A percentile compares a stretch with the other conserved stretches of the same genome.
phyloP scores from a whole-genome alignment of 2,329 filamentous ascomycete species.

The Huntiella decipiens region DNA sequence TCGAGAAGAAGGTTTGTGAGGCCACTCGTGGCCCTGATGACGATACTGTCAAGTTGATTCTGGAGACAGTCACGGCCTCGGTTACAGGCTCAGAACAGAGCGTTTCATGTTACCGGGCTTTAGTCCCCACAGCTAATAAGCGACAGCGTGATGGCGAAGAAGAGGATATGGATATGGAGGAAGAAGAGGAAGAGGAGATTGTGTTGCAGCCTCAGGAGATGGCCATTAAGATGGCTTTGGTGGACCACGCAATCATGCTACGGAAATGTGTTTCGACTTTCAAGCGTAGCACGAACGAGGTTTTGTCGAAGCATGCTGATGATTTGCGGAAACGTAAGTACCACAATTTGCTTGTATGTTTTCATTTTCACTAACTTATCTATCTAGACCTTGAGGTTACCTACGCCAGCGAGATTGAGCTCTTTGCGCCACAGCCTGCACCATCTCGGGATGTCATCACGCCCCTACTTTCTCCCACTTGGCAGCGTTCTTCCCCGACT shows the following conservation, averaged over 20 bases:
- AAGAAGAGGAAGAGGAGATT: conserved; percentile 24
- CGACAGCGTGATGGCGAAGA: conserved; percentile 18
- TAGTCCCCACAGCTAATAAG: conserved; percentile 40
- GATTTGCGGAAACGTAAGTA: conserved; percentile 47
- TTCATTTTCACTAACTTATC: conserved; percentile 12
- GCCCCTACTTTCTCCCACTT: conserved; percentile 16
- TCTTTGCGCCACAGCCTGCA: conserved; percentile 35
- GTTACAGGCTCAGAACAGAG: conserved; percentile 61
- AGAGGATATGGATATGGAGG: conserved; percentile 21
- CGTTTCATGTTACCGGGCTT: conserved; percentile 55
- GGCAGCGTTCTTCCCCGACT: conserved; percentile 11
- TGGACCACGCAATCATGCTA: conserved; percentile 77
- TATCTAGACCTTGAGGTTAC: conserved; percentile 37
- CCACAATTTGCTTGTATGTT: conserved; percentile 2
- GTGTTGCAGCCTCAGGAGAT: conserved; percentile 46
- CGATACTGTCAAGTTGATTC: conserved; percentile 45
- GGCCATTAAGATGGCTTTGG: conserved; percentile 64
- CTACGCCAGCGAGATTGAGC: conserved; percentile 46
- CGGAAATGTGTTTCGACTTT: conserved; percentile 62
- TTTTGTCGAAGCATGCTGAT: conserved; percentile 34
- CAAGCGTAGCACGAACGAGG: conserved; percentile 41
- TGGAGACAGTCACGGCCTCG: conserved; percentile 59
- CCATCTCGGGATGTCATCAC: conserved; percentile 29
- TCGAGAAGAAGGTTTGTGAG: conserved; percentile 57
- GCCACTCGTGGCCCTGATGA: conserved; percentile 37